Base-by-base conservation (phyloP, 805 yeast genomes). In the Candida peoriensis region DNA sequence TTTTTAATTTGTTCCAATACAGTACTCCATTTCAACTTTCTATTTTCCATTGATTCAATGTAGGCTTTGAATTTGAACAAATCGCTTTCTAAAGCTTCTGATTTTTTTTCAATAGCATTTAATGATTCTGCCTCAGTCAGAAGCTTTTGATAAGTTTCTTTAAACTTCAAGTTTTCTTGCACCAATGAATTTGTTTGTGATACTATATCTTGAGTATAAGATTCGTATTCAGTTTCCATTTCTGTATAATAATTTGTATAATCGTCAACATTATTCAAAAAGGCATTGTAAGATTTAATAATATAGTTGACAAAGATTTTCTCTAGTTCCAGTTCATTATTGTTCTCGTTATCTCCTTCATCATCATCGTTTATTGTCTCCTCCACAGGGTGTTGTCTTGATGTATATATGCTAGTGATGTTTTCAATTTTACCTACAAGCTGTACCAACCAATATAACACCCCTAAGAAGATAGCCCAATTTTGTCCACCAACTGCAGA, bases 401-500 rank as follows among this genome's bases (percentile, higher is more conserved):
- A 25, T 14, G 55, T 20, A 15, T 34, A 26, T 12, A 26, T 20
- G 7, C 27, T 15, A 9, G 46, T 27, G 2, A 44, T 28, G 26
- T 52, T 50, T 32, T 72, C 75, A 37, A 64, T 56, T 33, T 63
- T 67, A 42, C 42, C 52, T 47, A 67, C 78, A 41, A 76, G 65
- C 43, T 76, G 75, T 5, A 81, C 76, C 29, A 88, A 55, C 96
- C 96, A 88, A 54, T 81, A 78, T 16, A 88, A 61, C 72, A 89
- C 75, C 1, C 93, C 95, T 27, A 88, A 57, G 44, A 86, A 84
- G 7, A 72, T 71, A 10, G 85, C 87, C 96, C 96, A 88, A 45
- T 78, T 78, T 32, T 81, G 78, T 3, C 95, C 95, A 6, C 96
- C 96, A 10, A 86, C 96, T 0, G 96, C 96, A 24, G 88, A 76